Percentiles rank a stretch among this genome's conserved stretches.
Evolutionary conservation across 768 basidiomycete species (phyloP).

Genomic region (Postia placenta): DNA sequence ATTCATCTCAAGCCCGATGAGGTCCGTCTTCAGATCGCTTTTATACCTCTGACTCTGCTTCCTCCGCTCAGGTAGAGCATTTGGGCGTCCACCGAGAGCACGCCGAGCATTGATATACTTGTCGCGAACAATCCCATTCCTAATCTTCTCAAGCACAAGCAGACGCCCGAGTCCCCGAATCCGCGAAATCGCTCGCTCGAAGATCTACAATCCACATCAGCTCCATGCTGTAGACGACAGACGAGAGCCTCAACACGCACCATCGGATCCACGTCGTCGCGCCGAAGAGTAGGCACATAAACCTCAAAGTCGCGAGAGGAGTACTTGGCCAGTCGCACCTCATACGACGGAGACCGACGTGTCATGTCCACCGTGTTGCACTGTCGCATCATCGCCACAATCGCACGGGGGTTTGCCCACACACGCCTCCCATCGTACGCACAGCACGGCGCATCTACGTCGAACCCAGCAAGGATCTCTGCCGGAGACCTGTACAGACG

Average conservation of each 20-base stretch:
- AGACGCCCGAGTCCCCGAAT: slow-evolving; percentile 58
- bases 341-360: slow-evolving; percentile 59
- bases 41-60: slow-evolving; percentile 36
- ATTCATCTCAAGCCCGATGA: slow-evolving; percentile 46
- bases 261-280: slow-evolving; percentile 52
- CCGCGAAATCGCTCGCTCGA: slow-evolving; percentile 49
- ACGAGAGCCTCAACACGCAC: slow-evolving; percentile 33
- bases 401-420: slow-evolving; percentile 53
- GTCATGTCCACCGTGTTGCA: slow-evolving; percentile 58
- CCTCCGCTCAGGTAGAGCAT: slow-evolving; percentile 20
- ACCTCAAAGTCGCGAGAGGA: slow-evolving; percentile 49
- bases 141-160: slow-evolving; percentile 55
- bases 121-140: slow-evolving; percentile 35
- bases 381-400: slow-evolving; percentile 62
- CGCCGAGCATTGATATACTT: slow-evolving; percentile 43
- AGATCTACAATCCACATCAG: too few relatives aligned
- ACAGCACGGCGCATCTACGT: slow-evolving; percentile 60
- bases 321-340: slow-evolving; percentile 57
- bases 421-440: slow-evolving; percentile 50
- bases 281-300: slow-evolving; percentile 44
- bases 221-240: too few relatives aligned
- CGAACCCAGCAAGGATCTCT: slow-evolving; percentile 62
- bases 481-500: slow-evolving; percentile 58
- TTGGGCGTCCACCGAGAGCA: slow-evolving; percentile 43
- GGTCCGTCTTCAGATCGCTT: slow-evolving; percentile 48